Evolutionary conservation across 2,329 filamentous ascomycete species (phyloP), one percentile per base, ranked within the genome.

Genomic region (Herpotrichia juniperi): DNA sequence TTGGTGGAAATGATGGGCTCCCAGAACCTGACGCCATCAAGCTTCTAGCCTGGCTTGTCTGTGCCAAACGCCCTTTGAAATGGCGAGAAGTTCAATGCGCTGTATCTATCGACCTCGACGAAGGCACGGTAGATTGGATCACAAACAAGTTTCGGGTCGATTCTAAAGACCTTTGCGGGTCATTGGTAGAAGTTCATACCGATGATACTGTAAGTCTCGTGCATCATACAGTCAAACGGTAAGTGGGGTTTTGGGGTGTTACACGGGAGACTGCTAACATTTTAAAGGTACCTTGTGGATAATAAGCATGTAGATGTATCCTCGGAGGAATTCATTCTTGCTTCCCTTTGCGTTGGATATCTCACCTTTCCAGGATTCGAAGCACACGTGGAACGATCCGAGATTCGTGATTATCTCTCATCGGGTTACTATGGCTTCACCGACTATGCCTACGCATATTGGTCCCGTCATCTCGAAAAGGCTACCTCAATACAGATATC

Each of bases 31-130:
- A 59, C 14, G 64, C 69, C 0, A 63, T 62, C 49, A 62, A 54
- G 12, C 62, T 80, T n/a, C 61, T 80, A 1, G 67, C 70, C 1
- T 79, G 74, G 75, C 62, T 79, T 11, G 68, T 68, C 3, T 74
- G 74, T 46, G 72, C 76, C 1, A 74, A 71, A 42, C 66, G 78
- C 0, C 66, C 75, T 0, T 59, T 80, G 0, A 74, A 73, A 47
- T 73, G 69, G 70, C 66, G 76, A 46, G 77, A 79, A 49, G 68
- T 80, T 4, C 68, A 78, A 39, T 55, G 74, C 7, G 63, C 72
- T 2, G 64, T 76, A 1, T 50, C 74, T 45, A 9, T 68, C 1
- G 60, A 67, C 1, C 31, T 59, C 3, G 49, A 63, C 46, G 46
- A 21, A 1, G 53, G 77, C 1, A 62, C 74, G 9, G 58, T 65